Base-by-base conservation (phyloP, 176 grass and related monocot genomes). In the Rhynchospora pubera region DNA sequence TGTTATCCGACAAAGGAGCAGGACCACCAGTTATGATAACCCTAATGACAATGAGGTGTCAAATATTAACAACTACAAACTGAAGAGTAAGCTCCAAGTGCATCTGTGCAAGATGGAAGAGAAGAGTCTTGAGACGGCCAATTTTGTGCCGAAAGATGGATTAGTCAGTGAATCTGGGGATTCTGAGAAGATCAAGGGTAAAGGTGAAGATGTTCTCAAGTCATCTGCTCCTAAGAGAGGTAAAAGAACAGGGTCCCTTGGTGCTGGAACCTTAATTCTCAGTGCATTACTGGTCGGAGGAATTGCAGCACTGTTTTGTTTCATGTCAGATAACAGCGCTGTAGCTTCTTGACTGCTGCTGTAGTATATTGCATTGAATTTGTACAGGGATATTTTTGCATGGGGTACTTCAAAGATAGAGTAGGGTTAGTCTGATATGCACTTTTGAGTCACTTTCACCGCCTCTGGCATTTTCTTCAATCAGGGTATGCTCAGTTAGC, bases 91-190 rank as follows among this genome's bases (percentile, higher is more conserved):
- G 60, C 75, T 89, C 71, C 89, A 97, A 85, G 52, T 87, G 58
- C 56, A 62, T 65, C 63, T 88, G 56, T 78, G 85, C 30, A 93
- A 57, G 87, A 94, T 92, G 88, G 85, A 91, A 80, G 85, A 82
- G 16, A 89, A 82, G 67, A 89, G 87, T 65, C 65, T 84, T 60
- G 89, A 85, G 78, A 86, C 77, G 65, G 83, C 94, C 63, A 97
- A 87, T 74, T 84, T 90, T 81, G 16, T 9, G 12, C 79, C 79
- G 0, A 81, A 64, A 18, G 67, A 73, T 47, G 66, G 56, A 60
- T 55, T 64, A 13, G 69, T 51, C 0, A 68, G 56, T 28, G 66
- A 63, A 21, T 74, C 48, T 77, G 39, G 47, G 9, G 18, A 58
- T 12, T 62, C 22, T 64, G 66, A 77, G 65, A 81, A 65, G n/a